A percentile compares a stretch with the other conserved stretches of the same genome.
Conservation (phyloP, 23 red algal genomes). For the Chondrus crispus region DNA sequence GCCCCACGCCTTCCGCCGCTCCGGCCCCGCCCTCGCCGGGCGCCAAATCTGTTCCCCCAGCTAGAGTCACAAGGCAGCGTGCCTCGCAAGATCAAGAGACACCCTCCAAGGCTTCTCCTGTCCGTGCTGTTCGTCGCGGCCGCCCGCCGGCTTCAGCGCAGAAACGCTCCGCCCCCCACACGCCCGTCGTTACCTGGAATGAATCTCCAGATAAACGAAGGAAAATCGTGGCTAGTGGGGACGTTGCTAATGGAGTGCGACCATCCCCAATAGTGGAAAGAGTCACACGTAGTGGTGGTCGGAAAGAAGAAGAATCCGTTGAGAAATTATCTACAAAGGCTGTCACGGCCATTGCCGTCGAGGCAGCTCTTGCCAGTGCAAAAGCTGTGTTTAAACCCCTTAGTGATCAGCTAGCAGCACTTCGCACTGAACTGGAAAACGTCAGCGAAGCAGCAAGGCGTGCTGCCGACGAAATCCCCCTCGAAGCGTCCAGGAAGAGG, state of each 20-base stretch:
- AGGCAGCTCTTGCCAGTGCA: constrained; percentile 47
- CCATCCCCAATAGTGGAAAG: neutral
- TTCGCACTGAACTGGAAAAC: no score
- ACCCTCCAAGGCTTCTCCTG: neutral
- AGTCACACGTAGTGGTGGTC: neutral
- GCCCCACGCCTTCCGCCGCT: neutral
- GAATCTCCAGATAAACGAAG: no score
- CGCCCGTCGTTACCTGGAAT: no score
- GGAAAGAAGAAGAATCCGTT: constrained; percentile 17
- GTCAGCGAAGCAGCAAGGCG: no score
- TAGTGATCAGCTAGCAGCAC: constrained; percentile 33
- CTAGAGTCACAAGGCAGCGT: neutral
- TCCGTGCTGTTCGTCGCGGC: neutral
- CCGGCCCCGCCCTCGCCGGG: neutral
- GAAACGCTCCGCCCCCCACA: no score
- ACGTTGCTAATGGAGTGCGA: neutral
- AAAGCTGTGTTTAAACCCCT: constrained; percentile 41
- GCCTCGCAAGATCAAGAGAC: neutral
- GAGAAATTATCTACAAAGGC: constrained; percentile 25
- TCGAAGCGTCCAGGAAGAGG: no score
- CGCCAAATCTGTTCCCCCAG: neutral
- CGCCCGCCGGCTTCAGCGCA: neutral
- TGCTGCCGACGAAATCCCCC: no score
- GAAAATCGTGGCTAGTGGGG: neutral
- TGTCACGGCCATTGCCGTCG: constrained; percentile 58